phyloP scores from a whole-genome alignment of 2,329 filamentous ascomycete species.

The Fonsecaea nubica region DNA sequence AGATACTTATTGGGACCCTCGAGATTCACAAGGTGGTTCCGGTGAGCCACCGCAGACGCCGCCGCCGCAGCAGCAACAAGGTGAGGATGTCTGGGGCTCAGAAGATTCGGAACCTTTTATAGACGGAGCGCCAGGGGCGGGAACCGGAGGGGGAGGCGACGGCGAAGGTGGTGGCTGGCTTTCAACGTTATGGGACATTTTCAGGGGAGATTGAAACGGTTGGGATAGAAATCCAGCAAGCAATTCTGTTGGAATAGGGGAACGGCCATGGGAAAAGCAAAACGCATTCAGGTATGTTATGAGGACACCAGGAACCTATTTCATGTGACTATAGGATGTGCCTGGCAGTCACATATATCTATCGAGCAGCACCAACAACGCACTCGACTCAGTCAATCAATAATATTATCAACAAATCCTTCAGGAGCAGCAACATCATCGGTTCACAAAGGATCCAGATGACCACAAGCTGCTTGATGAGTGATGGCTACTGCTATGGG shows the following conservation, averaged over 20 bases:
- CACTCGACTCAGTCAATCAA: not conserved
- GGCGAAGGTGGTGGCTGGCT: slow-evolving; percentile 44
- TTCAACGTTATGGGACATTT: slow-evolving; percentile 39
- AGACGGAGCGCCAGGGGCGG: slow-evolving; percentile 42
- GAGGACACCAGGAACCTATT: not conserved
- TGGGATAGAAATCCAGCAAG: not conserved
- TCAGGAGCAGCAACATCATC: not conserved
- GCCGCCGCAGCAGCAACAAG: slow-evolving; percentile 21
- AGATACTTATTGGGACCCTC: slow-evolving; percentile 39
- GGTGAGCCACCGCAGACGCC: slow-evolving; percentile 15
- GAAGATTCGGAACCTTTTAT: slow-evolving; percentile 43
- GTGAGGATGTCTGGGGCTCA: slow-evolving; percentile 46
- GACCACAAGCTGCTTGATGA: too few species aligned
- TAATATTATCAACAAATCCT: not conserved
- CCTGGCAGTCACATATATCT: not conserved
- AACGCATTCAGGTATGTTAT: not conserved
- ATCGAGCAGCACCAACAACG: not conserved
- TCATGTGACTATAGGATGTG: not conserved
- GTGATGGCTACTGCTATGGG: too few species aligned
- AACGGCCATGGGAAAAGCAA: not conserved
- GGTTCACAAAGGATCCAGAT: too few species aligned
- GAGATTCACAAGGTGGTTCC: slow-evolving; percentile 41
- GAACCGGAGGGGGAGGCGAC: slow-evolving; percentile 33
- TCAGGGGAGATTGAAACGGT: slow-evolving; percentile 20
- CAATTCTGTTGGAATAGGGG: not conserved